Evolutionary conservation across 106 monocot species (phyloP), one percentile per base, ranked within the genome.

Genomic region (Allium sativum): DNA sequence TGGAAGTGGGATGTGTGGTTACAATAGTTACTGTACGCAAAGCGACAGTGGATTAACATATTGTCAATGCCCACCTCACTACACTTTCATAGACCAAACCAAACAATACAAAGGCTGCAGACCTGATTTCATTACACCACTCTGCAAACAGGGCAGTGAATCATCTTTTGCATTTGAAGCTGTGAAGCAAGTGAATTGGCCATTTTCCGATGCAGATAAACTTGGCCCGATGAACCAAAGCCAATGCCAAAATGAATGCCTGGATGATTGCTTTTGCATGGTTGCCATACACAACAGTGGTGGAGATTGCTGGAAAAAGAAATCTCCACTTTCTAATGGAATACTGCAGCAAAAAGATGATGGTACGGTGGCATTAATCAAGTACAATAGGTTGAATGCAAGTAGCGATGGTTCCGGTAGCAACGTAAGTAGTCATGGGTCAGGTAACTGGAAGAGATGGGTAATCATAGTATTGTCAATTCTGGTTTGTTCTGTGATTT

Each of bases 71-170:
- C 80, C 71, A 21, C 71, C 60, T 14, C 13, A 53, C 10, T 76
- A 76, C 53, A 65, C 72, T 3, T 76, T 60, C 19, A 0, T 76
- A 0, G 76, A 81, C n/a, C 64, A 45, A 1, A 52, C 41, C 14
- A 67, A 57, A 20, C 68, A 21, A 46, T 76, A 76, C 62, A 72
- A 76, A 71, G 80, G 81, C 13, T 81, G 81, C 59, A 65, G 17
- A 20, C 72, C 81, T 0, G 54, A 81, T 40, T 81, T 76, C 18
- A 6, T n/a, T 4, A 1, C 52, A 4, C 81, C 68, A 12, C 72
- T 58, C 12, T 81, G 81, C 19, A 45, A 72, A 72, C 44, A 8
- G 60, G 64, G 42, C 7, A 7, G 80, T 68, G 41, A 71, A 71
- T 10, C 67, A 19, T 14, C 40, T 11, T 40, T 58, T 42, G 40